Percentiles rank a stretch among this genome's conserved stretches.
phyloP scores from a whole-genome alignment of 1,139 yeast genomes.

The Suzukiozyma palmioleophila region DNA sequence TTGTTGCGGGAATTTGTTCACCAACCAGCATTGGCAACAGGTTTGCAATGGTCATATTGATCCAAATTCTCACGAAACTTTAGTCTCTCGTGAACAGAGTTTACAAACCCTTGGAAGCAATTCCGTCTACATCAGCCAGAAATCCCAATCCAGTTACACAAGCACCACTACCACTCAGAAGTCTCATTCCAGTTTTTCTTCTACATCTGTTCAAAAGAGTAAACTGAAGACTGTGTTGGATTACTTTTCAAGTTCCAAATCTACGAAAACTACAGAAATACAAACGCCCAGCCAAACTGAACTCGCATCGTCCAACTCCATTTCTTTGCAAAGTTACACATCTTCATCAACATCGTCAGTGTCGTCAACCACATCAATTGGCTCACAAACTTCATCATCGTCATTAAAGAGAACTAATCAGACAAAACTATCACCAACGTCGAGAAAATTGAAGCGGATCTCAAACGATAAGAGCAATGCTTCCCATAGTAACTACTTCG shows the following conservation, averaged over 20 bases:
- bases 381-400: no score
- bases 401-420: slow-evolving; percentile 6
- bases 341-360: background rate
- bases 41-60: slow-evolving; percentile 65
- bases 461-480: slow-evolving; percentile 3
- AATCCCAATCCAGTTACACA: background rate
- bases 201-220: background rate
- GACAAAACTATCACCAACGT: slow-evolving; percentile 9
- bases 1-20: slow-evolving; percentile 61
- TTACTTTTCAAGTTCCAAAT: background rate
- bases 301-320: background rate
- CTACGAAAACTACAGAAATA: background rate
- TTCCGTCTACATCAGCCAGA: slow-evolving; percentile 14
- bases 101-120: slow-evolving; percentile 20
- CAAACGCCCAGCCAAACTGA: background rate
- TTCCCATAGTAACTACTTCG: slow-evolving; percentile 11
- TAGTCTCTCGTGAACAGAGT: slow-evolving; percentile 45
- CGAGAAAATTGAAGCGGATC: slow-evolving; percentile 8
- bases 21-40: slow-evolving; percentile 42
- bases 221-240: background rate
- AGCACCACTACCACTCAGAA: background rate
- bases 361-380: background rate
- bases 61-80: slow-evolving; percentile 54
- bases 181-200: background rate
- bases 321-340: background rate